Evolutionary conservation across 2,329 filamentous ascomycete species (phyloP).

Genomic region (Nemania abortiva): DNA sequence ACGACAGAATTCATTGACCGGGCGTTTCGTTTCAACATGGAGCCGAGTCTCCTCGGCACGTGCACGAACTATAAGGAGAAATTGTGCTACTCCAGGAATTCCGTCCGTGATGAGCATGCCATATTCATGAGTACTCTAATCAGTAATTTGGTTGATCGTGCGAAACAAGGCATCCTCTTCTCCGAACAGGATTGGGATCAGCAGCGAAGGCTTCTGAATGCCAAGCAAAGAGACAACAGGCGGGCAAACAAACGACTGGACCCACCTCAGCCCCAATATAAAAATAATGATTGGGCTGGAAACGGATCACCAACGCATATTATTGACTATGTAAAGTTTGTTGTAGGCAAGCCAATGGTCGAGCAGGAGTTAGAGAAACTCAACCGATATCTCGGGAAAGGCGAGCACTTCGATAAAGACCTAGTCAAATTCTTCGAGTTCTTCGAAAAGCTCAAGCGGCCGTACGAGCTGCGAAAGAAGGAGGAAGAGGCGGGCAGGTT

Average conservation of each 20-base stretch:
- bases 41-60: conserved; percentile 69
- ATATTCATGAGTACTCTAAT: conserved; percentile 65
- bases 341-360: conserved; percentile 60
- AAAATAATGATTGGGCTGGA: conserved; percentile 51
- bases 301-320: conserved; percentile 60
- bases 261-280: conserved; percentile 57
- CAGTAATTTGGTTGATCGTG: conserved; percentile 67
- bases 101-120: conserved; percentile 60
- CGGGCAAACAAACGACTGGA: conserved; percentile 46
- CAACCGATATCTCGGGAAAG: conserved; percentile 42
- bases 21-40: conserved; percentile 70
- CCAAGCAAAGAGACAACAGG: conserved; percentile 24
- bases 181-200: conserved; percentile 55
- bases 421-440: conserved; percentile 48
- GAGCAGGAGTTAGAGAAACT: conserved; percentile 54
- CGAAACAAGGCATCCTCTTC: conserved; percentile 68
- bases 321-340: conserved; percentile 72
- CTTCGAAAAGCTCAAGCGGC: conserved; percentile 50
- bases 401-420: conserved; percentile 45
- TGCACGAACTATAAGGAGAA: conserved; percentile 74
- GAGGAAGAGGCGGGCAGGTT: conserved; percentile 27
- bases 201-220: conserved; percentile 51
- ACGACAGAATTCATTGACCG: conserved; percentile 62
- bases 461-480: conserved; percentile 41
- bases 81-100: conserved; percentile 69